phyloP scores from a whole-genome alignment of 73 alveolate species.

The Tetrahymena thermophila region DNA sequence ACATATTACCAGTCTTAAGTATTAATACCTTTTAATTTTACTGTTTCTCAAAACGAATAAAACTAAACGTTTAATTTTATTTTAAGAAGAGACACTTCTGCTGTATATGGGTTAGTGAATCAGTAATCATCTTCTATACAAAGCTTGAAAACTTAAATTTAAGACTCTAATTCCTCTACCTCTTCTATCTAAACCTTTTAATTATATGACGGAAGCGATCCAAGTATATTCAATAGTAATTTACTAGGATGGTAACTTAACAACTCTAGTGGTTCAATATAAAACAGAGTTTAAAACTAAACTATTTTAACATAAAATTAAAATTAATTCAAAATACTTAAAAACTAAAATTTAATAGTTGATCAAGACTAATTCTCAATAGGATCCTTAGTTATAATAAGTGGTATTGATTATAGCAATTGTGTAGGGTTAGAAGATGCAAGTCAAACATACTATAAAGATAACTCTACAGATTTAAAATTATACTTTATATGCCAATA shows the following conservation, averaged over 20 bases:
- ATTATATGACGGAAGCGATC: not conserved
- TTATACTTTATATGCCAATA: not conserved
- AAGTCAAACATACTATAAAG: not conserved
- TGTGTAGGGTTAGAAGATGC: not conserved
- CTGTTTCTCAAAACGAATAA: not conserved
- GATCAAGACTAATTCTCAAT: not conserved
- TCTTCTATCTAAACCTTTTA: not conserved
- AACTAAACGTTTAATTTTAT: not conserved
- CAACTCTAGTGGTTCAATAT: not conserved
- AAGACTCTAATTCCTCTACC: not conserved
- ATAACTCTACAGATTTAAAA: not conserved
- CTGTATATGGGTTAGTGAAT: not conserved
- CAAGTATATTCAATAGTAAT: not conserved
- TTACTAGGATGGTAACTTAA: not conserved
- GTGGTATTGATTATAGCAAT: not conserved
- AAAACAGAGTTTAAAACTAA: not conserved
- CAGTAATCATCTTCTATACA: not conserved
- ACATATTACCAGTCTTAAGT: not conserved
- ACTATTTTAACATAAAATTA: not conserved
- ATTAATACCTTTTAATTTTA: not conserved
- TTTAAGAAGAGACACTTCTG: not conserved
- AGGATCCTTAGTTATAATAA: not conserved
- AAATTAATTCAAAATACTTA: not conserved
- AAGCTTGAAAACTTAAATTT: not conserved
- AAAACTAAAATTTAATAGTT: not conserved